Conservation (phyloP, 2,329 filamentous ascomycete species). For the Aspergillus puulaauensis region DNA sequence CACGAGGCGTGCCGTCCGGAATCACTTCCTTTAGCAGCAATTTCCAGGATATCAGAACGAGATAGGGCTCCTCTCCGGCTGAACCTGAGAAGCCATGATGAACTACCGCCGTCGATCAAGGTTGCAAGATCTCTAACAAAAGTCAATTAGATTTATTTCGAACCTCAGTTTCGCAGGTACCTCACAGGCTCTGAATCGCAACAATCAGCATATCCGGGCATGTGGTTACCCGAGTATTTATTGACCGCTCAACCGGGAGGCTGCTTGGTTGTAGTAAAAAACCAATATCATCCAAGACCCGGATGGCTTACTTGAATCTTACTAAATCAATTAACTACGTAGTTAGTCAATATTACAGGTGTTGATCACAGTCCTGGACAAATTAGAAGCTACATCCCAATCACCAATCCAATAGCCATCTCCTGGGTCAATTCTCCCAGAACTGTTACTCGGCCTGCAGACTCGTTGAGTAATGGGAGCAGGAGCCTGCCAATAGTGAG, state of each 20-base stretch:
- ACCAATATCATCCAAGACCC: background rate
- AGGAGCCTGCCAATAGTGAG: background rate
- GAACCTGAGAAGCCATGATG: background rate
- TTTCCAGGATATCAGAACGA: too few relatives aligned
- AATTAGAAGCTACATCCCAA: background rate
- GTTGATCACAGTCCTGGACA: too few relatives aligned
- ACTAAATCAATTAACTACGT: too few relatives aligned
- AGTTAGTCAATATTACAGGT: too few relatives aligned
- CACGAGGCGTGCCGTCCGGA: background rate
- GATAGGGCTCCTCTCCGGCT: background rate
- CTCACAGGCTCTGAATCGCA: background rate
- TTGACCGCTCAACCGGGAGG: constrained; percentile 7
- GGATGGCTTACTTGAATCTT: too few relatives aligned
- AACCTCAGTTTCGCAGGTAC: background rate
- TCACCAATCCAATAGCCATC: background rate
- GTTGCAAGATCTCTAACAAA: constrained; percentile 5
- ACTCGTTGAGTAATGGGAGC: background rate
- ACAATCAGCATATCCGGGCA: constrained; percentile 1
- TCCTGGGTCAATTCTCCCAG: background rate
- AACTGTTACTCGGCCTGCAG: background rate
- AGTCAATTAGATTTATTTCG: constrained; percentile 10
- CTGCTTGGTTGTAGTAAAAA: constrained; percentile 6
- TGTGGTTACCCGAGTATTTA: constrained; percentile 5
- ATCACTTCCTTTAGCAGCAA: too few relatives aligned
- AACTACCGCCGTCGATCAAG: constrained; percentile 1